phyloP scores from a whole-genome alignment of 2,329 filamentous ascomycete species.

The Xylariales sp. region DNA sequence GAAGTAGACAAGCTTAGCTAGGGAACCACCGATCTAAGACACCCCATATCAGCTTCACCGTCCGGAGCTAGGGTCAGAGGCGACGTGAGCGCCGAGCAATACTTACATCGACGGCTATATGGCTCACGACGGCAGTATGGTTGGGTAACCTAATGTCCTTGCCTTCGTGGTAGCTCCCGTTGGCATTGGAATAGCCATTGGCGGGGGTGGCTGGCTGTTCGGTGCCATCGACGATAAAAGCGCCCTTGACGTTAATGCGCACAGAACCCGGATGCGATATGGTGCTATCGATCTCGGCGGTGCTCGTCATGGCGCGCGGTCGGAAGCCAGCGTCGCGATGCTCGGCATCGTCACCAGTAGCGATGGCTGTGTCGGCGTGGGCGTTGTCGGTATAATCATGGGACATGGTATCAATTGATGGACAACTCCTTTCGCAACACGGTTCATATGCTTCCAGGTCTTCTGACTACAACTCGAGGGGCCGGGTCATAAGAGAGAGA shows the following conservation, averaged over 20 bases:
- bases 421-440: slow-evolving; percentile 6
- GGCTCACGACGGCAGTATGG: slow-evolving; percentile 93
- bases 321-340: slow-evolving; percentile 39
- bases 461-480: slow-evolving; percentile 6
- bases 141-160: slow-evolving; percentile 97
- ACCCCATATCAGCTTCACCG: slow-evolving; percentile 22
- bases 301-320: slow-evolving; percentile 59
- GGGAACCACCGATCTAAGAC: slow-evolving; percentile 87
- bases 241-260: slow-evolving; percentile 95
- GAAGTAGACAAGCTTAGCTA: slow-evolving; percentile 98
- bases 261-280: slow-evolving; percentile 76
- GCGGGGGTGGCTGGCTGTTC: slow-evolving; percentile 67
- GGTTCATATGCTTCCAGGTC: neutral
- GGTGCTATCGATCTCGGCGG: slow-evolving; percentile 69
- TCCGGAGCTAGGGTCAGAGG: slow-evolving; percentile 3
- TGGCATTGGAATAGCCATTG: slow-evolving; percentile 48
- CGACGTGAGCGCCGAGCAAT: slow-evolving; percentile 25
- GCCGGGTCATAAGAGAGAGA: slow-evolving; percentile 4
- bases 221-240: slow-evolving; percentile 91
- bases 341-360: slow-evolving; percentile 34
- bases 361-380: slow-evolving; percentile 41
- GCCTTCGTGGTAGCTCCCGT: slow-evolving; percentile 70
- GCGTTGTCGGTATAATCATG: slow-evolving; percentile 25
- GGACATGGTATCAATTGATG: slow-evolving; percentile 22
- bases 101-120: slow-evolving; percentile 94